Evolutionary conservation across 176 grass and related monocot genomes (phyloP).

Genomic region (Thalia dealbata): DNA sequence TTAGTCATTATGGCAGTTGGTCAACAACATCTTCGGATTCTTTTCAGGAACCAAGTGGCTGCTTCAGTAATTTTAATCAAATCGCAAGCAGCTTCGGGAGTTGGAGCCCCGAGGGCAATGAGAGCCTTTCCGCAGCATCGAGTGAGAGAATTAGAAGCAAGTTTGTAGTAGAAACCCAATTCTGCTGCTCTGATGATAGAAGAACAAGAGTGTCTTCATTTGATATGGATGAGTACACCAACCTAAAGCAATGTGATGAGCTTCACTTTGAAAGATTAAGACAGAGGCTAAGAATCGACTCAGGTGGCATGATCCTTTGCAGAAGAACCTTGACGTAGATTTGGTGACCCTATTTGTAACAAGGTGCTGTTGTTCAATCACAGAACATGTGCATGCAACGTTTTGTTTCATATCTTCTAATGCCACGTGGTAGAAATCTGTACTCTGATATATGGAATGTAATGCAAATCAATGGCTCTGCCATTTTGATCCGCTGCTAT

Average conservation of each 20-base stretch:
- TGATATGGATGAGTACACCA: constrained; percentile 62
- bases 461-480: no score
- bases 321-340: constrained; percentile 17
- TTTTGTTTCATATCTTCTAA: background rate
- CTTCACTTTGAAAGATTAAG: constrained; percentile 50
- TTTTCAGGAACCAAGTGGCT: constrained; percentile 43
- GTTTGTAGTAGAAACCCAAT: constrained; percentile 15
- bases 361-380: background rate
- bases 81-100: constrained; percentile 53
- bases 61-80: constrained; percentile 25
- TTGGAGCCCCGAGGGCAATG: constrained; percentile 57
- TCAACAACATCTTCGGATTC: background rate
- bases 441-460: no score
- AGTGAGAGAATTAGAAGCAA: constrained; percentile 26
- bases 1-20: background rate
- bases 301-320: constrained; percentile 57
- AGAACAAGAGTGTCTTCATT: constrained; percentile 29
- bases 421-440: no score
- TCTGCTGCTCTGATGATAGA: constrained; percentile 19
- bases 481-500: no score
- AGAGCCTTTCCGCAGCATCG: constrained; percentile 20
- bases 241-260: constrained; percentile 43
- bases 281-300: constrained; percentile 48
- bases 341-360: background rate
- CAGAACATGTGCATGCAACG: background rate